Evolutionary conservation across 129 eudicot species (phyloP), one percentile per base, ranked within the genome.

Genomic region (Solidago caesia): DNA sequence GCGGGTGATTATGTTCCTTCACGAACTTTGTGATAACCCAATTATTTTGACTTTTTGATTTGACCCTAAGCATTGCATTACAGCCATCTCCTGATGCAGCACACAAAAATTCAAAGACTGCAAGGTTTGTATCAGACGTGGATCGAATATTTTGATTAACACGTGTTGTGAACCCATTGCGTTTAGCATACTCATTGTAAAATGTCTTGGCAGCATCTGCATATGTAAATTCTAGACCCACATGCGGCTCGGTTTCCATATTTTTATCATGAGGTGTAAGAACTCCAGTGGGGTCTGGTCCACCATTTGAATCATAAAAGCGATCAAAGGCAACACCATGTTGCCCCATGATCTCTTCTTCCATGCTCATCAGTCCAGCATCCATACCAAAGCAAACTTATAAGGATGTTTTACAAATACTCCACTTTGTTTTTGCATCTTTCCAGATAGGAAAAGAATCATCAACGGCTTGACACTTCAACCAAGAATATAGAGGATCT

Each of bases 121-220:
- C 67, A 57, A 66, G 76, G 7, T 43, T 62, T 56, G 86, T 81
- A 67, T 77, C 84, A 70, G 80, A 53, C 72, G 78, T 76, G 60
- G 86, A 70, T 7, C 70, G 82, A 46, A 70, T 70, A 74, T 15
- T 41, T 73, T 75, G 85, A 57, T 81, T 65, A 53, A 83, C 79
- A 60, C 73, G 79, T 47, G 83, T 82, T 74, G 55, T 86, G 76
- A 91, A 91, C 69, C 97, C 92, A 33, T 75, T 33, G 21, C 80
- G 86, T 74, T 88, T 88, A 46, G 97, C 95, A 86, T 91, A 88
- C 75, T 84, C 87, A 39, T 86, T 85, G 80, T 91, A 91, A 64
- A 88, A 88, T 25, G 71, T 70, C 73, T 79, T 88, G 46, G 92
- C 97, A 55, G 95, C 88, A 55, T 86, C 84, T 66, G 76, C 87